A percentile compares a stretch with the other conserved stretches of the same genome.
phyloP scores from a whole-genome alignment of 768 basidiomycete genomes.

The Artomyces pyxidatus region DNA sequence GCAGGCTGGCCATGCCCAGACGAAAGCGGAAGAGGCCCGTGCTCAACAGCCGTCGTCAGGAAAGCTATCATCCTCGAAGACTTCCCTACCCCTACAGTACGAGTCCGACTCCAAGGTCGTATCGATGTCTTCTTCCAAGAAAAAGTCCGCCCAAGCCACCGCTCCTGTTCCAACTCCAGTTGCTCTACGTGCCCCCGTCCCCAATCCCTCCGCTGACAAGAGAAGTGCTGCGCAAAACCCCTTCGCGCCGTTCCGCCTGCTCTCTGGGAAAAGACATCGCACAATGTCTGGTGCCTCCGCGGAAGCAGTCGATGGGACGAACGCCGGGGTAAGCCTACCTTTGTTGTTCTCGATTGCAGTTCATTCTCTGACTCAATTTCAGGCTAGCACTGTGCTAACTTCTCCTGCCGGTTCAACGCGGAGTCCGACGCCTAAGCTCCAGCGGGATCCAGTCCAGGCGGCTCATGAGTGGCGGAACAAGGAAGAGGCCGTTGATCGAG shows the following conservation, averaged over 20 bases:
- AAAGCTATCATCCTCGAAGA: conserved; percentile 2
- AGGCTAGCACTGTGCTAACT: conserved; percentile 68
- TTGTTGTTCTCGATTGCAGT: conserved; percentile 2
- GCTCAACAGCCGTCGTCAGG: conserved; percentile 1
- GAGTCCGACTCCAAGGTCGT: conserved; percentile 11
- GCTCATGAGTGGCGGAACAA: conserved; percentile 64
- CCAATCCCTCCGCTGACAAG: background rate
- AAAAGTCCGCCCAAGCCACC: no score
- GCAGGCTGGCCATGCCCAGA: background rate
- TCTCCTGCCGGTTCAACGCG: conserved; percentile 67
- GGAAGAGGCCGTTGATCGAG: conserved; percentile 44
- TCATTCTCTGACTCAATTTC: conserved; percentile 6
- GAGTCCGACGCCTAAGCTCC: conserved; percentile 47
- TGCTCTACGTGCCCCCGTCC: background rate
- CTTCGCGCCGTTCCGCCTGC: conserved; percentile 56
- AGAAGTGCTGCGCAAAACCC: conserved; percentile 37
- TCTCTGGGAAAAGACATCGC: conserved; percentile 53
- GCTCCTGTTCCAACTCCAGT: background rate
- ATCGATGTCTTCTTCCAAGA: conserved; percentile 3
- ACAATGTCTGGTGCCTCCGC: conserved; percentile 68
- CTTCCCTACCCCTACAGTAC: conserved; percentile 1
- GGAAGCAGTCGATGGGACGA: conserved; percentile 70
- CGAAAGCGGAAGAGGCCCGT: background rate
- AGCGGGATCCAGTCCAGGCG: conserved; percentile 58
- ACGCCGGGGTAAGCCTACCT: conserved; percentile 42